Base-by-base conservation (phyloP, 202 grass and related monocot genomes). In the Saccharum hybrid region DNA sequence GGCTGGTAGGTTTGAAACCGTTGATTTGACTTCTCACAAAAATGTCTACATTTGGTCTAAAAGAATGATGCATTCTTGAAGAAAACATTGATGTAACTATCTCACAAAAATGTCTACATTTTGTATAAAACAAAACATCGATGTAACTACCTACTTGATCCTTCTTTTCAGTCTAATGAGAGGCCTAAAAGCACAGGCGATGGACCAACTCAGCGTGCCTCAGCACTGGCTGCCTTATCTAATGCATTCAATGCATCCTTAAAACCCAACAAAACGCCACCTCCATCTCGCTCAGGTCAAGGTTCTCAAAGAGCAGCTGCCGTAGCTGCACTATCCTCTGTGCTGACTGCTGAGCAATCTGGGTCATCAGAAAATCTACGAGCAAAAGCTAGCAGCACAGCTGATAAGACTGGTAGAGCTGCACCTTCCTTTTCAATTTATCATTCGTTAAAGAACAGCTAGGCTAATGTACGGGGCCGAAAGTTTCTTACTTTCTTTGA, bases 271-370 rank as follows among this genome's bases (percentile, higher is more conserved):
- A 98, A 98, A 86, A 83, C 57, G 16, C 6, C 72, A 57, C 63
- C 42, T 18, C 90, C 88, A 34, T 83, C 74, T 74, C 85, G 88
- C 56, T 76, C 85, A 76, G 88, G 88, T 81, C 92, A 93, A 94
- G 92, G 92, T 62, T 98, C 95, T 70, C 95, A 98, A 79, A 92
- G 95, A 91, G 95, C 95, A 85, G 95, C 95, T 41, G 95, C 95
- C 6, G 90, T 98, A 72, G 92, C 95, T 82, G 92, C 92, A 26
- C 89, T 98, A 23, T 98, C 92, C 30, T 86, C 92, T 43, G 95
- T 98, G 67, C 74, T 98, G 65, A 98, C 92, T 69, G 95, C 92
- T 78, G 95, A 98, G 85, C 86, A 92, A 78, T 78, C 80, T 30
- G 92, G 87, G 51, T 86, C 89, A 70, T 91, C 93, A 73, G 91